phyloP scores from a whole-genome alignment of 352 stramenopile species.

The Globisporangium spinosum region DNA sequence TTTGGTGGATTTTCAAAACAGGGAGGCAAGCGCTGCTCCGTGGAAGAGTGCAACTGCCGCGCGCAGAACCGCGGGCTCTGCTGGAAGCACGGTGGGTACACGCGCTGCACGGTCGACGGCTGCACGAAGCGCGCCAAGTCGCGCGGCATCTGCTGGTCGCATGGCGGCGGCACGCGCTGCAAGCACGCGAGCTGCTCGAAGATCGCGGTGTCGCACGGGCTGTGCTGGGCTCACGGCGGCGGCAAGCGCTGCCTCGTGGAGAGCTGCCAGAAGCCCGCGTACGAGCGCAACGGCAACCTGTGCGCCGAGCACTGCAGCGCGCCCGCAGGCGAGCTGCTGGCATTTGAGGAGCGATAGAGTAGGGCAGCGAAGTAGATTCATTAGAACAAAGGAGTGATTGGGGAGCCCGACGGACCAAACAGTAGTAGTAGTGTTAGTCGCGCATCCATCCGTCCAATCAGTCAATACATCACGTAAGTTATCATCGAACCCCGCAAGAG shows the following conservation, averaged over 20 bases:
- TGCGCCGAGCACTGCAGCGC: constrained; percentile 31
- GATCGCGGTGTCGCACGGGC: constrained; percentile 49
- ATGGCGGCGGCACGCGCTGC: constrained; percentile 36
- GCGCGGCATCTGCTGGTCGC: constrained; percentile 30
- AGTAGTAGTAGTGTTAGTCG: background rate
- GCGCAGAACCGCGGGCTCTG: constrained; percentile 37
- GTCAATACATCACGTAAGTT: background rate
- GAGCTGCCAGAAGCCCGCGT: constrained; percentile 46
- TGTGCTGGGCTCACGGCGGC: constrained; percentile 53
- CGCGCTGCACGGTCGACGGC: constrained; percentile 43
- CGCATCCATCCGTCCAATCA: background rate
- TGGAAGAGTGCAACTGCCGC: constrained; percentile 36
- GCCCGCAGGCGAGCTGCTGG: background rate
- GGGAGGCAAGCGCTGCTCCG: constrained; percentile 40
- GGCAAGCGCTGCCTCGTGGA: constrained; percentile 36
- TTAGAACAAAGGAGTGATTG: background rate
- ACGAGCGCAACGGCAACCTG: constrained; percentile 58
- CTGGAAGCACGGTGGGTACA: constrained; percentile 52
- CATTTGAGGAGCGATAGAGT: background rate
- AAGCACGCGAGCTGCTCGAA: constrained; percentile 46
- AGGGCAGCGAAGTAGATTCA: background rate
- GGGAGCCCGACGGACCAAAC: background rate
- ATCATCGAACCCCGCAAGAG: background rate
- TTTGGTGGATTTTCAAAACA: background rate
- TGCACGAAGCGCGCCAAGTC: constrained; percentile 42